Evolutionary conservation across 352 stramenopile genomes (phyloP), one percentile per base, ranked within the genome.

Genomic region (Globisporangium solare): DNA sequence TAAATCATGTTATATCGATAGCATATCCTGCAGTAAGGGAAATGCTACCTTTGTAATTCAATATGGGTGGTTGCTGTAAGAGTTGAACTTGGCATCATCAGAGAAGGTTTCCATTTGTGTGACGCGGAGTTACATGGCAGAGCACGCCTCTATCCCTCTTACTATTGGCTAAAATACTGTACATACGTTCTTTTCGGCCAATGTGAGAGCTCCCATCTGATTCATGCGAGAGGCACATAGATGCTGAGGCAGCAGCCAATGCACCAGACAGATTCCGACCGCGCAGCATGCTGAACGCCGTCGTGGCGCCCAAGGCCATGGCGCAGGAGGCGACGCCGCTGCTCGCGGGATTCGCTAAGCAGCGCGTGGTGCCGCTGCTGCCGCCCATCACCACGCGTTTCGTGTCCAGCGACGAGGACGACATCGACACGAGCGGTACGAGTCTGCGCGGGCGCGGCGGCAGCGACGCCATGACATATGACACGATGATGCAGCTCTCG

Each of bases 401-500:
- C 6, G 54, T 45, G 42, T 22, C 32, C 22, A 27, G 51, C 27
- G 49, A 71, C 35, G 56, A 74, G 21, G 63, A 74, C 50, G 58
- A 66, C 53, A 49, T 67, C 45, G 62, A 79, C 50, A 68, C 67
- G 42, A 77, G 69, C 57, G 65, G 61, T 47, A 60, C 56, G 14
- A 79, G 68, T 56, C 48, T 77, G 10, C 60, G 49, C 56, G 47
- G 39, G 3, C 39, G 39, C 47, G 60, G 69, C 54, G 49, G 61
- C 8, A 76, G 71, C 56, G 73, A 80, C 45, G 63, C 63, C n/a
- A 49, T 61, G 18, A 67, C 67, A 2, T 84, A 78, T 60, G 67
- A 83, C 66, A 55, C 68, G 40, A 83, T 84, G 69, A 85, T 86
- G 74, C 67, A 80, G 54, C 66, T 88, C 45, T 86, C 73, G 31